Evolutionary conservation across 192 early-diverging fungal species (phyloP).

Genomic region (Glomus cerebriforme): DNA sequence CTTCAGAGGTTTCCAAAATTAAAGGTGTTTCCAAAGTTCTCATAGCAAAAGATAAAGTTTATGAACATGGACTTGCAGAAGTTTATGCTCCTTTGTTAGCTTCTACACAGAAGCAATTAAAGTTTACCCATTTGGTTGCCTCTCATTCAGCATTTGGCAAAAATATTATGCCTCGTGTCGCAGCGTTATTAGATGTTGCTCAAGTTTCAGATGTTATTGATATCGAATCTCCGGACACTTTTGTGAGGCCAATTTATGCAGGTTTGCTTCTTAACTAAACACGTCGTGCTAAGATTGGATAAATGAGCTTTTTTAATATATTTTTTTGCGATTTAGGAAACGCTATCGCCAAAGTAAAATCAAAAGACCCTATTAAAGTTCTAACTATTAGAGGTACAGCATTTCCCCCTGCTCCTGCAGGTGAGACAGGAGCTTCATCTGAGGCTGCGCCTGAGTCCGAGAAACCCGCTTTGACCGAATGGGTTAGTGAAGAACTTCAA

Average conservation of each 20-base stretch:
- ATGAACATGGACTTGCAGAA: slow-evolving; percentile 82
- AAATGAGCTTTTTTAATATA: neutral
- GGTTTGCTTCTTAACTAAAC: slow-evolving; percentile 51
- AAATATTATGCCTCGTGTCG: slow-evolving; percentile 92
- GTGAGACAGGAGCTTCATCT: slow-evolving; percentile 54
- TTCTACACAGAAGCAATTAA: slow-evolving; percentile 65
- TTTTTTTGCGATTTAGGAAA: slow-evolving; percentile 63
- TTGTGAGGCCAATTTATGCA: slow-evolving; percentile 96
- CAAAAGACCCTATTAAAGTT: slow-evolving; percentile 83
- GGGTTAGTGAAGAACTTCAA: slow-evolving; percentile 85
- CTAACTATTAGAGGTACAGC: slow-evolving; percentile 90
- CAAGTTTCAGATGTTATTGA: slow-evolving; percentile 88
- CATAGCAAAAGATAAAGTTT: slow-evolving; percentile 77
- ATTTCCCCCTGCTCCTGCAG: slow-evolving; percentile 71
- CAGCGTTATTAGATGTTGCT: slow-evolving; percentile 88
- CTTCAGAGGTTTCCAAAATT: slow-evolving; percentile 63
- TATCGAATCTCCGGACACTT: slow-evolving; percentile 80
- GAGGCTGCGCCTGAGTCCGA: slow-evolving; percentile 73
- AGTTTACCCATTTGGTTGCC: slow-evolving; percentile 85
- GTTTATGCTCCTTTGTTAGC: slow-evolving; percentile 75
- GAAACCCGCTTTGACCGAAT: slow-evolving; percentile 64
- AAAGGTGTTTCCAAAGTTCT: slow-evolving; percentile 81
- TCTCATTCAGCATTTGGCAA: slow-evolving; percentile 89
- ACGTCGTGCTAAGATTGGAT: neutral
- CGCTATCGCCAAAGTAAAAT: slow-evolving; percentile 94